Conservation (phyloP, 495 filamentous ascomycete species). For the Parathielavia appendiculata region DNA sequence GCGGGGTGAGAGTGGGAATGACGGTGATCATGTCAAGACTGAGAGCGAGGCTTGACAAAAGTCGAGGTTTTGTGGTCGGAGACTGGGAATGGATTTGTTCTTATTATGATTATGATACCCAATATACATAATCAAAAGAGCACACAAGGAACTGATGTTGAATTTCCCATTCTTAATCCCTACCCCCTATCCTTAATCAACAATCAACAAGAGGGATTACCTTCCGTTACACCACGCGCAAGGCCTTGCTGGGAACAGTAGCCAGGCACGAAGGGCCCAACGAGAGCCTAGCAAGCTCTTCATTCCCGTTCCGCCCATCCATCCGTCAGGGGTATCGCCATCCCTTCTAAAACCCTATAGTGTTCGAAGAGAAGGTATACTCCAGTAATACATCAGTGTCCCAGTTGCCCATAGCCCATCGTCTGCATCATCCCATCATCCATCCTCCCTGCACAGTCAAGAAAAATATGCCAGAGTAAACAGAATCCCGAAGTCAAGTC, state of each 20-base stretch:
- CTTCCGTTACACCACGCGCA: background rate
- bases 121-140: background rate
- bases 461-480: slow-evolving; percentile 4
- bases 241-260: background rate
- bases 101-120: slow-evolving; percentile 12
- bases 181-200: slow-evolving; percentile 8
- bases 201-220: slow-evolving; percentile 2
- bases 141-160: background rate
- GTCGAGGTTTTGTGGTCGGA: no score
- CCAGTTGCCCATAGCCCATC: slow-evolving; percentile 17
- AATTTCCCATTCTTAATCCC: slow-evolving; percentile 3
- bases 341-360: slow-evolving; percentile 31
- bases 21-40: slow-evolving; percentile 6
- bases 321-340: slow-evolving; percentile 23
- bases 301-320: slow-evolving; percentile 1
- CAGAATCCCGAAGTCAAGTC: slow-evolving; percentile 18
- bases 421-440: slow-evolving; percentile 16
- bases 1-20: slow-evolving; percentile 13
- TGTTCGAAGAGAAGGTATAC: slow-evolving; percentile 28
- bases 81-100: no score
- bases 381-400: slow-evolving; percentile 27
- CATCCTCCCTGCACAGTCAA: slow-evolving; percentile 6
- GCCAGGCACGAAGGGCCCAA: background rate
- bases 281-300: background rate
- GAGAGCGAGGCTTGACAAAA: background rate